These are phyloP conservation scores for Eucalyptus dawsonii DNA, from an alignment of 345 rosid genomes.

Conservation along the genomic window DNA sequence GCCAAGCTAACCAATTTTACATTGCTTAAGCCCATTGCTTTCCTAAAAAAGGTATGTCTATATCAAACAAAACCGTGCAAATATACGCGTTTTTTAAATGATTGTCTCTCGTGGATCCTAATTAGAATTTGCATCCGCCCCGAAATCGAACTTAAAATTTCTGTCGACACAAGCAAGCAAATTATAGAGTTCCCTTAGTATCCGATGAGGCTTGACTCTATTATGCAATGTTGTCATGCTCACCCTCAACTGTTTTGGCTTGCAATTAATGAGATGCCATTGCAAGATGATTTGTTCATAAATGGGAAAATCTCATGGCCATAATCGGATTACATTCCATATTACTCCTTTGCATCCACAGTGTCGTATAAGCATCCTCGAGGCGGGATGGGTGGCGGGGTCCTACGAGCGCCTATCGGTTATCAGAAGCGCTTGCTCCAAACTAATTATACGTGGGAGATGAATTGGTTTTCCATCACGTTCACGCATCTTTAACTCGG, in stretches of 20 bases:
- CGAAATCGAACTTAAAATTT: neutral
- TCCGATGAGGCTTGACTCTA: neutral
- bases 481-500: neutral
- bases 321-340: neutral
- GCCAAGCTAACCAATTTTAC: neutral
- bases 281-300: neutral
- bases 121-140: neutral
- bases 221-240: neutral
- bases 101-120: neutral
- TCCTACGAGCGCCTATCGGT: neutral
- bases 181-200: neutral
- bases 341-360: neutral
- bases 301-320: neutral
- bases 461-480: neutral
- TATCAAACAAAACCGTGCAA: neutral
- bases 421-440: neutral
- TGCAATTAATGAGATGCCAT: neutral
- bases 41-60: neutral
- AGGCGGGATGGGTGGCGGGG: neutral
- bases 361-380: neutral
- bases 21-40: neutral
- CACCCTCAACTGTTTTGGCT: neutral
- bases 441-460: neutral
- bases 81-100: neutral
- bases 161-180: neutral